These are phyloP conservation scores for Cutaneotrichosporon cutaneum DNA, from an alignment of 1,284 basidiomycete species.

Conservation along the genomic window DNA sequence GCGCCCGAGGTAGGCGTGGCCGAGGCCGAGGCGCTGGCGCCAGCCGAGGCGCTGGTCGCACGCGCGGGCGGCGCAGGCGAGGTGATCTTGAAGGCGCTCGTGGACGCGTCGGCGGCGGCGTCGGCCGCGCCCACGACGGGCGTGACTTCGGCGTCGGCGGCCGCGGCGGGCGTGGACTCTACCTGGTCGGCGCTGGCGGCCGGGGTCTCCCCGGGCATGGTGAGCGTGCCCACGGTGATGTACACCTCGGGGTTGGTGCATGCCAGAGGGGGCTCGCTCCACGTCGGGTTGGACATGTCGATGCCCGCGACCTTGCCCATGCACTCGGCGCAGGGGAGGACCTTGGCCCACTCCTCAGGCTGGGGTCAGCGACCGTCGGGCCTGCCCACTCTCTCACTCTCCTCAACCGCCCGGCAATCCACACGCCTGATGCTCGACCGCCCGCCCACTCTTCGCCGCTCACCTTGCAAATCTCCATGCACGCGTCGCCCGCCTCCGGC, in stretches of 20 bases:
- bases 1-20: not conserved
- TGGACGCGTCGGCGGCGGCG: not conserved
- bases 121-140: no score
- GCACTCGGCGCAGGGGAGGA: not conserved
- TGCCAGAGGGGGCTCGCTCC: not conserved
- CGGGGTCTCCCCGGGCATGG: not conserved
- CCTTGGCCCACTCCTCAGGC: not conserved
- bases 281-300: not conserved
- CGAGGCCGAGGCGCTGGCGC: not conserved
- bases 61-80: not conserved
- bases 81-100: not conserved
- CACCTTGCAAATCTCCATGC: constrained; percentile 3
- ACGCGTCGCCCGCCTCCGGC: not conserved
- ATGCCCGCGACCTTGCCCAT: not conserved
- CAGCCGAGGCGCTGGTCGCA: not conserved
- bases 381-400: no score
- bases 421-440: no score
- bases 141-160: no score
- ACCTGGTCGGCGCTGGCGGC: not conserved
- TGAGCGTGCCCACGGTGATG: no score
- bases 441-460: no score
- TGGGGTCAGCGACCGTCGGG: not conserved
- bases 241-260: not conserved
- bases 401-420: no score
- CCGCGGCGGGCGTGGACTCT: not conserved